phyloP scores from a whole-genome alignment of 495 filamentous ascomycete genomes.

The Aspergillus nanangensis region DNA sequence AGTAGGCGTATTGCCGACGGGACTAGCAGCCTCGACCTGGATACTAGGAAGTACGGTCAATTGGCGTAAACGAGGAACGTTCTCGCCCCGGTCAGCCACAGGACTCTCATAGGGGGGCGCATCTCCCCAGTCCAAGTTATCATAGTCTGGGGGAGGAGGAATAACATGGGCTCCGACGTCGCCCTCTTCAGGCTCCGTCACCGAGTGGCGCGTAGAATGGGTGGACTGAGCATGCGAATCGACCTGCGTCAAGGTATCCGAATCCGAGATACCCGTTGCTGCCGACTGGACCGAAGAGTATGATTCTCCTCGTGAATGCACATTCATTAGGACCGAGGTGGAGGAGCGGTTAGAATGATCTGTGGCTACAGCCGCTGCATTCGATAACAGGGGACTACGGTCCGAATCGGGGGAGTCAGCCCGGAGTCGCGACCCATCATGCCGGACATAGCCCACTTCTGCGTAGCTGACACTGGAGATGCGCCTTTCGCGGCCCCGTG shows the following conservation, averaged over 20 bases:
- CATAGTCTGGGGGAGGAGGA: slow-evolving; percentile 42
- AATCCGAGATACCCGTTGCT: slow-evolving; percentile 21
- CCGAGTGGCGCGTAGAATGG: slow-evolving; percentile 17
- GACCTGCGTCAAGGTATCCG: slow-evolving; percentile 21
- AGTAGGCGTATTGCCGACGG: slow-evolving; percentile 25
- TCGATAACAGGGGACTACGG: slow-evolving; percentile 64
- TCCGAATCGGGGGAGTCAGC: slow-evolving; percentile 78
- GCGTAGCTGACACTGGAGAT: slow-evolving; percentile 84
- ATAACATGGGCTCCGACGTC: slow-evolving; percentile 33
- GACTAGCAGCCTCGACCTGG: slow-evolving; percentile 35
- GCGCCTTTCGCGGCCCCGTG: slow-evolving; percentile 64
- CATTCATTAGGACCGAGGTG: slow-evolving; percentile 19
- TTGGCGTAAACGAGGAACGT: slow-evolving; percentile 15
- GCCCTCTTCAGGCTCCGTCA: slow-evolving; percentile 25
- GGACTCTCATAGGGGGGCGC: slow-evolving; percentile 42
- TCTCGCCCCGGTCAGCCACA: slow-evolving; percentile 12
- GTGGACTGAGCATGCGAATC: slow-evolving; percentile 20
- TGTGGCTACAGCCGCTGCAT: slow-evolving; percentile 56
- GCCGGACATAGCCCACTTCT: slow-evolving; percentile 77
- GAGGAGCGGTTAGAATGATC: slow-evolving; percentile 18
- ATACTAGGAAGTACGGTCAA: slow-evolving; percentile 33
- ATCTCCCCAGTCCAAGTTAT: slow-evolving; percentile 46
- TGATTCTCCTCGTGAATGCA: slow-evolving; percentile 30
- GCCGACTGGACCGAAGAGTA: slow-evolving; percentile 30
- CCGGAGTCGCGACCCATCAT: slow-evolving; percentile 83